Base-by-base conservation (phyloP, 805 yeast genomes). In the Ogataea degrootiae region DNA sequence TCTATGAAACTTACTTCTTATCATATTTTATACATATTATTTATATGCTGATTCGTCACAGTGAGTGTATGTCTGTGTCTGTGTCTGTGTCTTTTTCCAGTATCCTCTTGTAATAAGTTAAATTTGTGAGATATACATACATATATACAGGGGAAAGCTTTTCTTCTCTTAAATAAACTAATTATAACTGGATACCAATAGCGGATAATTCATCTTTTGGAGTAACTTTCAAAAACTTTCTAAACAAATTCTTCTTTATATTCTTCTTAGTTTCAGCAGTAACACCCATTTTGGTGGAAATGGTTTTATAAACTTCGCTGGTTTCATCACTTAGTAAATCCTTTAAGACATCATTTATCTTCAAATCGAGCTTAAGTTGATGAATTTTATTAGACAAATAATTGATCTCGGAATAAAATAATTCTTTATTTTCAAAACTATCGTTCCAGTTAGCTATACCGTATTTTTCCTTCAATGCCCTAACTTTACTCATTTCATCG, bases 211-310 rank as follows among this genome's bases (percentile, higher is more conserved):
- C 66, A 14, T 56, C 63, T n/a, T 23, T 26, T 7, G 67, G 49
- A 4, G 65, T 49, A 19, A 47, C 49, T 22, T 60, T 60, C 14
- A 68, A 47, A 62, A 75, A 83, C 66, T 85, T 87, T 62, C 89
- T 76, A 56, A 87, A 65, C 41, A 87, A 66, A 65, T 90, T 90
- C 71, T 86, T 87, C 61, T 75, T 80, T 21, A 83, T 79, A 63
- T 74, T 74, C 44, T 69, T 70, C 61, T 78, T 76, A 52, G 69
- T 66, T 7, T 77, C 75, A 33, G 72, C 66, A 9, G 45, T 63
- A 33, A 65, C 54, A 11, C 75, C 72, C 43, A 72, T 57, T 37
- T 60, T 61, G 34, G 52, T 47, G 23, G 73, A 59, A 36, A 76
- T 69, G 36, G 55, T 52, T 41, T 67, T 62, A 29, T 73, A 72